Base-by-base conservation (phyloP, 208 protist species). In the Blechomonas ayalai region DNA sequence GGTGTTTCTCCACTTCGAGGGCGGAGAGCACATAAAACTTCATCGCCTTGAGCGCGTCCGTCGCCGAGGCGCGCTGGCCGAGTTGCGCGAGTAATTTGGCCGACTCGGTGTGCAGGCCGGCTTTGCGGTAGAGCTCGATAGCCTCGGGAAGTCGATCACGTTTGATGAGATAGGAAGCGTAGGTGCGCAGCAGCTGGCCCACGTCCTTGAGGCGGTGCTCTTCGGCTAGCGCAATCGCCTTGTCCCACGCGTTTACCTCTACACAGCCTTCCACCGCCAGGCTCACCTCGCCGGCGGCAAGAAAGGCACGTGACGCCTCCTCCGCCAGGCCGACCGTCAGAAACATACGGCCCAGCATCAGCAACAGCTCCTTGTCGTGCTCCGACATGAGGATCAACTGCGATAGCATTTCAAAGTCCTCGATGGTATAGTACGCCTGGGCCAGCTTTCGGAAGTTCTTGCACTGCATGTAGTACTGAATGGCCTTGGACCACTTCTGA, bases 101-200 rank as follows among this genome's bases (percentile, higher is more conserved):
- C 10, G 92, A 85, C 52, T 98, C 92, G 29, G 87, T 70, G 68
- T 97, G 83, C 25, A 83, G 84, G 20, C 89, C 79, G 1, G 95
- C 96, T 68, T 98, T 97, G 59, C 91, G 84, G 73, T 96, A 97
- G 18, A 98, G 73, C 73, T 97, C 94, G 47, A 98, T 96, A 13
- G 96, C 96, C 39, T 97, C 73, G 10, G 92, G 55, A n/a, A 91
- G 60, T 23, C 94, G 82, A 27, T 95, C 76, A 26, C 73, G 73
- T 2, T 79, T 55, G 39, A 98, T 67, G 27, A 98, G 77, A 29
- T 97, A 89, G 36, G 61, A 56, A 7, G 95, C 91, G 60, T 92
- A 92, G 59, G 92, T 84, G 9, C 76, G 47, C 8, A 98, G 76
- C 18, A 96, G 74, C 55, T 73, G 51, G 10, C 80, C 70, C 26